phyloP scores from a whole-genome alignment of 2,329 filamentous ascomycete genomes.

The Sarocladiaceae sp. region DNA sequence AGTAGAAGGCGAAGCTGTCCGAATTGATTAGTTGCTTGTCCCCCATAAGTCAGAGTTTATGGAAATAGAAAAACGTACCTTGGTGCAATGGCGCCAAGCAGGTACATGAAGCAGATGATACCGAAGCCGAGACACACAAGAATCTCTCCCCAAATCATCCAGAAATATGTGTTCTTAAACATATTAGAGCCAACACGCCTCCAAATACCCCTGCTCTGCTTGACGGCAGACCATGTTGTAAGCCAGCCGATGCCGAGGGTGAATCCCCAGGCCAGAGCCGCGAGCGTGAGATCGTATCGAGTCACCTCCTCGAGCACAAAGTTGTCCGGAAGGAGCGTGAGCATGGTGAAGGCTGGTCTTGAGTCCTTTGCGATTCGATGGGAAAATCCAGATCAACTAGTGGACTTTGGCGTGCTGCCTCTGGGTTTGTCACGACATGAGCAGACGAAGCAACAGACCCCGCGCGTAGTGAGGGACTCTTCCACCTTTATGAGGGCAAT shows the following conservation, averaged over 20 bases:
- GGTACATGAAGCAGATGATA: slow-evolving; percentile 26
- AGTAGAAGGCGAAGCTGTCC: slow-evolving; percentile 24
- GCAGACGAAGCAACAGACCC: too few species aligned
- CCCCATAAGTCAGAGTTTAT: too few species aligned
- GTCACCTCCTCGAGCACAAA: not conserved
- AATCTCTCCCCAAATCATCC: slow-evolving; percentile 45
- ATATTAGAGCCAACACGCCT: slow-evolving; percentile 25
- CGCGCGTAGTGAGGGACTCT: too few species aligned
- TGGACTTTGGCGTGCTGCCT: too few species aligned
- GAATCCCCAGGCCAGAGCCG: slow-evolving; percentile 28
- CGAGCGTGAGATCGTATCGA: not conserved
- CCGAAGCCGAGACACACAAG: slow-evolving; percentile 36
- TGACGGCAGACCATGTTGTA: slow-evolving; percentile 30
- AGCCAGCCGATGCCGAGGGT: slow-evolving; percentile 37
- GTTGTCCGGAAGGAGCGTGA: not conserved
- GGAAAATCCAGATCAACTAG: too few species aligned
- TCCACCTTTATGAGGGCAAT: too few species aligned
- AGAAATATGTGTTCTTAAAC: slow-evolving; percentile 36
- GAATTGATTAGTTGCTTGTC: too few species aligned
- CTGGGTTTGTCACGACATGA: too few species aligned
- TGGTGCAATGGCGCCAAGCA: slow-evolving; percentile 19
- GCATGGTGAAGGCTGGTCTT: not conserved
- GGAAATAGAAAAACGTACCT: slow-evolving; percentile 17
- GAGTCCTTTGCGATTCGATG: too few species aligned
- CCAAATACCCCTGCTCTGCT: slow-evolving; percentile 30